phyloP scores from a whole-genome alignment of 2,329 filamentous ascomycete genomes.

The Tricladium varicosporioides region DNA sequence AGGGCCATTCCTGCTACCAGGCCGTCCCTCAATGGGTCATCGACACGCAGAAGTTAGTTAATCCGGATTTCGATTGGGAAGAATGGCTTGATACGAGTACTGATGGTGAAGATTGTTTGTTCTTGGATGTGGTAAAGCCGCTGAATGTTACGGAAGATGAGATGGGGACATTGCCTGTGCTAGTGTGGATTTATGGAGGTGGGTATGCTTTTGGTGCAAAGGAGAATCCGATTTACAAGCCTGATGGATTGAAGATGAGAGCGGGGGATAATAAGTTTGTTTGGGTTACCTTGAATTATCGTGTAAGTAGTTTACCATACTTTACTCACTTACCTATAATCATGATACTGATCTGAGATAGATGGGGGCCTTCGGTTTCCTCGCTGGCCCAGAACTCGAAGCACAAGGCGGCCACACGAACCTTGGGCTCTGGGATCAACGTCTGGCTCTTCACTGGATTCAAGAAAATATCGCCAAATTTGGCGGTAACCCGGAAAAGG shows the following conservation, averaged over 20 bases:
- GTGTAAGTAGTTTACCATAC: background rate
- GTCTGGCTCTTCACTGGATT: slow-evolving; percentile 31
- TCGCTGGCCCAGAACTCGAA: background rate
- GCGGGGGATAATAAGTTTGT: slow-evolving; percentile 1
- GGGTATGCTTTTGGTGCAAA: slow-evolving; percentile 1
- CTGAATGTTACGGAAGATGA: background rate
- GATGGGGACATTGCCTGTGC: background rate
- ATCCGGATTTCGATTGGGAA: background rate
- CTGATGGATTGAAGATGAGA: background rate
- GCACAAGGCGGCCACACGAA: background rate
- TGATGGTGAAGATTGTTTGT: slow-evolving; percentile 3
- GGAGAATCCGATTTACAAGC: background rate
- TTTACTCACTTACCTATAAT: background rate
- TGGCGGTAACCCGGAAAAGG: slow-evolving; percentile 30
- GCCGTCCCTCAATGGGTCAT: background rate
- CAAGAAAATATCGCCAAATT: slow-evolving; percentile 32
- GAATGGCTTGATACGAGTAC: background rate
- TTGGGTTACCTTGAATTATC: slow-evolving; percentile 1
- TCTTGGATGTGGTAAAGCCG: slow-evolving; percentile 2
- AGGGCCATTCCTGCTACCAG: slow-evolving; percentile 1
- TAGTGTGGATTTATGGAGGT: slow-evolving; percentile 3
- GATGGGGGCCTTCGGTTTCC: slow-evolving; percentile 1
- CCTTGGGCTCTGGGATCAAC: slow-evolving; percentile 39
- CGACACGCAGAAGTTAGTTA: background rate
- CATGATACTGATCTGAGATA: background rate